phyloP scores from a whole-genome alignment of 106 monocot species.

The Ottelia alismoides region DNA sequence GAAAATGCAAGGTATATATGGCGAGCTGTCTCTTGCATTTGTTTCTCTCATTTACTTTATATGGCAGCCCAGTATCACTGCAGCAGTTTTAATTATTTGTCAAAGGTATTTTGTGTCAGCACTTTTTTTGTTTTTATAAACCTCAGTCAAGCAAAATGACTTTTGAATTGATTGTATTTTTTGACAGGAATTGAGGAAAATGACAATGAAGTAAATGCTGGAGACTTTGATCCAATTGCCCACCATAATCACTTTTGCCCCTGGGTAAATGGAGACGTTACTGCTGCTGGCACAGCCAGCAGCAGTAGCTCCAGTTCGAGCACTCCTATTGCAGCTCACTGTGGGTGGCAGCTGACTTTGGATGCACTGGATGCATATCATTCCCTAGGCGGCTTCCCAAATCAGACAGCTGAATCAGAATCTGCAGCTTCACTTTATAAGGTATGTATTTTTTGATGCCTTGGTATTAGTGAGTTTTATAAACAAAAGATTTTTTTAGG shows the following conservation, averaged over 20 bases:
- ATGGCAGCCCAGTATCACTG: too few relatives aligned
- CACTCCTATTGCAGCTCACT: constrained; percentile 24
- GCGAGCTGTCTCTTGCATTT: too few relatives aligned
- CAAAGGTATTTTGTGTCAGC: too few relatives aligned
- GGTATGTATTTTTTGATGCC: too few relatives aligned
- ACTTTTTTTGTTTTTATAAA: constrained; percentile 1
- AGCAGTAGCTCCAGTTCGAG: constrained; percentile 35
- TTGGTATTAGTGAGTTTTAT: too few relatives aligned
- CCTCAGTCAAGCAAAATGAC: constrained; percentile 23
- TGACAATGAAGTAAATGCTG: constrained; percentile 35
- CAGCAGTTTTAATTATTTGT: too few relatives aligned
- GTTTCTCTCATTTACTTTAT: too few relatives aligned
- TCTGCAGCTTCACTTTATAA: constrained; percentile 95
- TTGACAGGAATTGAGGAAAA: constrained; percentile 92
- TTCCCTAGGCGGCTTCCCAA: constrained; percentile 60
- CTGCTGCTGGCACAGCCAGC: constrained; percentile 55
- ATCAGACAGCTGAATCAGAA: constrained; percentile 70
- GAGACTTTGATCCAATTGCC: constrained; percentile 74
- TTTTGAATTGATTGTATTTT: too few relatives aligned
- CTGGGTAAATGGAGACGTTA: constrained; percentile 92
- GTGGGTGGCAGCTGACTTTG: constrained; percentile 92
- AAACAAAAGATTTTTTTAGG: too few relatives aligned
- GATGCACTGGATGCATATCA: constrained; percentile 78
- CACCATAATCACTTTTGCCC: constrained; percentile 72
- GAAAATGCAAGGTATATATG: too few relatives aligned